A percentile compares a stretch with the other conserved stretches of the same genome.
phyloP scores from a whole-genome alignment of 768 basidiomycete genomes.

The Grammothele lineata region DNA sequence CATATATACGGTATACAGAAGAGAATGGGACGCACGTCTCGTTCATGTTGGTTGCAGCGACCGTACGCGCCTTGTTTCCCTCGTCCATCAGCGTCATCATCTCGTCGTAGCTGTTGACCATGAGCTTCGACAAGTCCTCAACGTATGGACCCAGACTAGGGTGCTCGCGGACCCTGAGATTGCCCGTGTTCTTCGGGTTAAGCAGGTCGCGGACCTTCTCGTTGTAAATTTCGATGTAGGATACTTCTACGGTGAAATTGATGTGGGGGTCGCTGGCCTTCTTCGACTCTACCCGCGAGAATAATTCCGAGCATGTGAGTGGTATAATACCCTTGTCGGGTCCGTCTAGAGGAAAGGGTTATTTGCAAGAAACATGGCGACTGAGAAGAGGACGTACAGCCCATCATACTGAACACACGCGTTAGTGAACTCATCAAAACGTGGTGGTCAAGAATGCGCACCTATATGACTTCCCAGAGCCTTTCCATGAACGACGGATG shows the following conservation, averaged over 20 bases:
- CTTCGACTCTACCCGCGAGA: conserved; percentile 72
- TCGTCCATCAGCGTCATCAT: conserved; percentile 99
- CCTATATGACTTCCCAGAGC: conserved; percentile 93
- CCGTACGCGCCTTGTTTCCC: conserved; percentile 97
- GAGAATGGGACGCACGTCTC: conserved; percentile 63
- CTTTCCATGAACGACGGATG: conserved; percentile 32
- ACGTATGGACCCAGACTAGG: conserved; percentile 97
- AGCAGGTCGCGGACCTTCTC: conserved; percentile 97
- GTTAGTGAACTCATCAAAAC: neutral
- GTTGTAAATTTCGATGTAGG: conserved; percentile 97
- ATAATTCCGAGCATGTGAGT: conserved; percentile 89
- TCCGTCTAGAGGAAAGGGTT: conserved; percentile 57
- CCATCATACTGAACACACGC: conserved; percentile 85
- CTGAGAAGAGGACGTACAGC: conserved; percentile 55
- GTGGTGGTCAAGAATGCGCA: conserved; percentile 30
- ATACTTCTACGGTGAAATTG: conserved; percentile 93
- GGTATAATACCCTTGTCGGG: conserved; percentile 97
- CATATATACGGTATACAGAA: neutral
- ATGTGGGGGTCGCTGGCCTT: conserved; percentile 60
- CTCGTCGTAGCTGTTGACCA: conserved; percentile 87
- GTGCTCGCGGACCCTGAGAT: conserved; percentile 95
- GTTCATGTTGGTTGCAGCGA: conserved; percentile 99
- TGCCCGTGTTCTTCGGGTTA: conserved; percentile 95
- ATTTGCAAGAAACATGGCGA: neutral
- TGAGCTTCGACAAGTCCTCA: conserved; percentile 92